These are phyloP conservation scores for Phytophthora hibernalis DNA, from an alignment of 352 stramenopile species.

Conservation along the genomic window DNA sequence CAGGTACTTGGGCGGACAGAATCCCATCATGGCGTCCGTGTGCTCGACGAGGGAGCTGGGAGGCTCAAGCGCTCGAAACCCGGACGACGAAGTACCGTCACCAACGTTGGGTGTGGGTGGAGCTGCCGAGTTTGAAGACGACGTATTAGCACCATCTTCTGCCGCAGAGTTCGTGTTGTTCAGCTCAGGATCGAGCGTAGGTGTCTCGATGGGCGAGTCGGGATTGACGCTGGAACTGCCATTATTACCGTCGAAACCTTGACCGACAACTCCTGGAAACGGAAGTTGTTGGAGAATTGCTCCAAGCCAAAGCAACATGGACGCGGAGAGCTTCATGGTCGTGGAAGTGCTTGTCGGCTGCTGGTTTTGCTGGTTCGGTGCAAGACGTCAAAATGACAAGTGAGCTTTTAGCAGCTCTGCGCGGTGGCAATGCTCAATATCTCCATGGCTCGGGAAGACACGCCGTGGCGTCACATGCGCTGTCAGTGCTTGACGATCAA, in stretches of 20 bases:
- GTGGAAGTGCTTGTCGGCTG: constrained; percentile 13
- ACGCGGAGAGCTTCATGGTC: constrained; percentile 39
- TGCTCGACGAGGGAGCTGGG: constrained; percentile 50
- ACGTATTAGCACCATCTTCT: constrained; percentile 1
- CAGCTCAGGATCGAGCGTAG: constrained; percentile 11
- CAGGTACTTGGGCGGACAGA: constrained; percentile 65
- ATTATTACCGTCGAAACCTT: constrained; percentile 21
- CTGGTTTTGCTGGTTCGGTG: constrained; percentile 16
- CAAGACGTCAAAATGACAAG: constrained; percentile 41
- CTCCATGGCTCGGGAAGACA: background rate
- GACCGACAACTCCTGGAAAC: constrained; percentile 15
- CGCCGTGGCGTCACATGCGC: background rate
- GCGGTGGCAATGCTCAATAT: background rate
- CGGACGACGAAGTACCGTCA: constrained; percentile 20
- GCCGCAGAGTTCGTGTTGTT: constrained; percentile 13
- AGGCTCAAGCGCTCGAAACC: constrained; percentile 35
- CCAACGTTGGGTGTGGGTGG: constrained; percentile 12
- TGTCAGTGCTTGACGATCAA: constrained; percentile 26
- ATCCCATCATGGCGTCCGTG: constrained; percentile 58
- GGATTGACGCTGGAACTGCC: constrained; percentile 21
- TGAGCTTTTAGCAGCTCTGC: constrained; percentile 26
- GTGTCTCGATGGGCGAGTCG: constrained; percentile 20
- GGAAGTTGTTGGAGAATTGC: constrained; percentile 31
- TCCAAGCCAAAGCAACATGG: constrained; percentile 26
- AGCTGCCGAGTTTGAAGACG: constrained; percentile 9